Conservation (phyloP, 2,329 filamentous ascomycete species). For the Boeremia exigua region DNA sequence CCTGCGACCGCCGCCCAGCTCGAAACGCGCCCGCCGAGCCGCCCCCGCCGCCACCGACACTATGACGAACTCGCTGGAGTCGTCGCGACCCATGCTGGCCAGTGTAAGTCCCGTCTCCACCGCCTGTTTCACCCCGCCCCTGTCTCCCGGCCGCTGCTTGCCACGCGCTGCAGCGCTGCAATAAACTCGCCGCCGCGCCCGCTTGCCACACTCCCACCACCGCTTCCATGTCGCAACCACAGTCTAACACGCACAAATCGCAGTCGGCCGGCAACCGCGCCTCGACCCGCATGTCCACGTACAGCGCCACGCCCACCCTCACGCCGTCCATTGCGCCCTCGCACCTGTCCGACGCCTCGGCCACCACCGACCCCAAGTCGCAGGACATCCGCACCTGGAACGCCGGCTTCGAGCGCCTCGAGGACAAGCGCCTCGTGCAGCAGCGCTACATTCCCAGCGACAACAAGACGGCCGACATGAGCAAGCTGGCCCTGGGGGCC, state of each 20-base stretch:
- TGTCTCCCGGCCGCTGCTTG: slow-evolving; percentile 27
- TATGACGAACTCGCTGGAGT: slow-evolving; percentile 50
- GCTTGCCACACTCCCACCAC: slow-evolving; percentile 10
- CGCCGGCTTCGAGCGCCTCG: slow-evolving; percentile 81
- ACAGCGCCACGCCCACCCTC: slow-evolving; percentile 58
- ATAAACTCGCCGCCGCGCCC: slow-evolving; percentile 19
- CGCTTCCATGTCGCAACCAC: slow-evolving; percentile 28
- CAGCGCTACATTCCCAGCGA: slow-evolving; percentile 82
- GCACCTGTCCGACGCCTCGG: slow-evolving; percentile 46
- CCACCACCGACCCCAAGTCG: slow-evolving; percentile 56
- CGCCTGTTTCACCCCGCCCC: slow-evolving; percentile 38
- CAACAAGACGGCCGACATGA: slow-evolving; percentile 81
- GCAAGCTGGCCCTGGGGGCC: slow-evolving; percentile 85
- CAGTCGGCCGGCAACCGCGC: slow-evolving; percentile 46
- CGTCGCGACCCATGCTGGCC: slow-evolving; percentile 50
- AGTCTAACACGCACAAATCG: slow-evolving; percentile 35
- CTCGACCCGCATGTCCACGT: slow-evolving; percentile 57
- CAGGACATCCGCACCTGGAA: slow-evolving; percentile 77
- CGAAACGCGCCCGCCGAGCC: background rate
- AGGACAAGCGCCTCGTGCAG: slow-evolving; percentile 82
- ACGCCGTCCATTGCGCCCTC: slow-evolving; percentile 58
- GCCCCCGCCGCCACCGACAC: slow-evolving; percentile 12
- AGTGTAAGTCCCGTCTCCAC: slow-evolving; percentile 45
- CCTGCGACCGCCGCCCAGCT: too few species aligned
- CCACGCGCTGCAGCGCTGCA: slow-evolving; percentile 9